Evolutionary conservation across 2,329 filamentous ascomycete species (phyloP), one percentile per base, ranked within the genome.

Genomic region (Fusarium citri): DNA sequence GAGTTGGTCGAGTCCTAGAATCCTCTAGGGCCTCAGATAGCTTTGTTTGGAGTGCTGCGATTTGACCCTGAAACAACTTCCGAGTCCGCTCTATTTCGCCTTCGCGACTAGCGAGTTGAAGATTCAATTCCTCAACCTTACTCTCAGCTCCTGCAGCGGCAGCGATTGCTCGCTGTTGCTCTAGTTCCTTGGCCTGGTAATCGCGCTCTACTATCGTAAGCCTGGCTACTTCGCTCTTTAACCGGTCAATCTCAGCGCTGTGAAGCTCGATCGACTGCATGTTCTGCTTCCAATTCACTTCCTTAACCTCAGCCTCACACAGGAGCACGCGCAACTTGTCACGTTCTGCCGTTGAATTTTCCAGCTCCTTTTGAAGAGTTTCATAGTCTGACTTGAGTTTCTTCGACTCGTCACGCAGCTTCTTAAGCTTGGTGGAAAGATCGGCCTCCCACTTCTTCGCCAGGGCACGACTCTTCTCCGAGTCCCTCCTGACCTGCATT

Each of bases 361-460:
- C 83, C 4, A 94, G 79, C 60, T 91, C 89, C 18, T 83, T 83
- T 37, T 85, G 84, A 8, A 93, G 78, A 10, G 80, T 78, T 26
- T 87, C 85, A 45, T 88, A 84, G 66, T 92, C 89, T 1, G 79
- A 78, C 26, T 83, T 86, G 83, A 87, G 91, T 66, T 84, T 86
- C 79, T 90, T 92, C 66, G 90, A 89, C 63, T 93, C 91, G 62
- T 94, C 91, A 51, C 89, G 87, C 42, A 93, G 83, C 6, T 82
- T 81, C 67, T 88, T 87, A 45, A 94, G 81, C 78, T 92, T 93
- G 55, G 84, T 84, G 50, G 87, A 88, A 31, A 94, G 83, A 71
- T 93, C 90, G 3, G 85, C 87, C 75, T 95, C 93, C 87, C 92
- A 92, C 76, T 93, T 94, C 80, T 93, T 93, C 3, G 91, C 87